Evolutionary conservation across 2,329 filamentous ascomycete genomes (phyloP).

Genomic region (Aspergillus ustus): DNA sequence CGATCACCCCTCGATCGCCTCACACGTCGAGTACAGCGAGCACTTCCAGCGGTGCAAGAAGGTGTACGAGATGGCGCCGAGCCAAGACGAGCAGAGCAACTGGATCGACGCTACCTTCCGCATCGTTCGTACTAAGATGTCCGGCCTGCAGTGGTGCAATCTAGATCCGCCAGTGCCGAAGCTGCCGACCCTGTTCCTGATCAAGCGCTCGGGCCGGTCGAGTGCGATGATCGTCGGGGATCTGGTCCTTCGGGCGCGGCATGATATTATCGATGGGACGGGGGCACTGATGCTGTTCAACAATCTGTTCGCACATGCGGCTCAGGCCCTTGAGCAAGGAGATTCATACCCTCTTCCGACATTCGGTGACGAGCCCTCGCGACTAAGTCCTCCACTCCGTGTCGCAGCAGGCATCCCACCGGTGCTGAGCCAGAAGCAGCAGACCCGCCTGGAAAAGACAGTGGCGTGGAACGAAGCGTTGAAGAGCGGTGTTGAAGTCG

Average conservation of each 20-base stretch:
- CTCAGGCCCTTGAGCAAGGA: slow-evolving; percentile 15
- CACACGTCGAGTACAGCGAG: slow-evolving; percentile 25
- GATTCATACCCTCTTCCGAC: slow-evolving; percentile 9
- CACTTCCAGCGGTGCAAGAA: slow-evolving; percentile 26
- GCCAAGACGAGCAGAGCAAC: background rate
- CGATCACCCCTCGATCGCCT: slow-evolving; percentile 31
- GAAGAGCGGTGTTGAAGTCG: slow-evolving; percentile 23
- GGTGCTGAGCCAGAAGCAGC: slow-evolving; percentile 14
- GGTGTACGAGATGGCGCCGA: slow-evolving; percentile 23
- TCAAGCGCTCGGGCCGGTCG: slow-evolving; percentile 11
- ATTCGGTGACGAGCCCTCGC: slow-evolving; percentile 27
- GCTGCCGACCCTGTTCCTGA: slow-evolving; percentile 30
- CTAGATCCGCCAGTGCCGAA: slow-evolving; percentile 29
- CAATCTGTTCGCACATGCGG: slow-evolving; percentile 25
- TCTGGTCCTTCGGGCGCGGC: slow-evolving; percentile 28
- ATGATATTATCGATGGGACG: slow-evolving; percentile 32
- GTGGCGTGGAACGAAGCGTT: slow-evolving; percentile 20
- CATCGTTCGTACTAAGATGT: slow-evolving; percentile 17
- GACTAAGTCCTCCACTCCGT: slow-evolving; percentile 30
- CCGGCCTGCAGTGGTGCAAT: slow-evolving; percentile 32
- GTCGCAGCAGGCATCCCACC: slow-evolving; percentile 26
- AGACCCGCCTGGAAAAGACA: slow-evolving; percentile 13
- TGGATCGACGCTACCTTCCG: slow-evolving; percentile 29
- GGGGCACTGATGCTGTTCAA: slow-evolving; percentile 28
- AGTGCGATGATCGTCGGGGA: slow-evolving; percentile 12